These are phyloP conservation scores for Lathyrus sativus DNA, from an alignment of 306 rosid species.

Conservation along the genomic window DNA sequence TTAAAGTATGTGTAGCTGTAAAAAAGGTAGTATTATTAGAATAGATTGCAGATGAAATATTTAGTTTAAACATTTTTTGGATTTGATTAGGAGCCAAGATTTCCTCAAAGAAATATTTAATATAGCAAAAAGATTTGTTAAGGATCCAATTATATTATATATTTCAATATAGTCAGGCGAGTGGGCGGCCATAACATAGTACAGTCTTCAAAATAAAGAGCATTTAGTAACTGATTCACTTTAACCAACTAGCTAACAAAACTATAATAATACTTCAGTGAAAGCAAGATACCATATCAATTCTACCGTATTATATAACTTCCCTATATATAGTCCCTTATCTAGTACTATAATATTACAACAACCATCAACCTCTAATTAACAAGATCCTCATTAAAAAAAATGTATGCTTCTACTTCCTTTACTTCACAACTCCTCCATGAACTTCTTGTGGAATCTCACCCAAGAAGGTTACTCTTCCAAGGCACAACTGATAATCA, in stretches of 20 bases:
- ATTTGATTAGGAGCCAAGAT: conserved; percentile 19
- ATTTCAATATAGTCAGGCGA: too few species aligned
- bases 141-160: too few species aligned
- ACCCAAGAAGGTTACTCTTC: conserved; percentile 70
- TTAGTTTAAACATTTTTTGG: conserved; percentile 29
- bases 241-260: conserved; percentile 1
- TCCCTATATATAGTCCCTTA: conserved; percentile 29
- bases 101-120: too few species aligned
- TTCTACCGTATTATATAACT: neutral
- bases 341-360: conserved; percentile 16
- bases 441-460: conserved; percentile 41
- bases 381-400: neutral
- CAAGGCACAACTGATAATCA: conserved; percentile 37
- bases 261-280: neutral
- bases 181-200: too few species aligned
- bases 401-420: conserved; percentile 52
- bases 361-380: conserved; percentile 8
- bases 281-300: neutral
- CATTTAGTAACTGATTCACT: neutral
- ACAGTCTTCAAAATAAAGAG: too few species aligned
- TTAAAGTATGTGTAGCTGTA: neutral
- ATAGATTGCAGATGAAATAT: too few species aligned
- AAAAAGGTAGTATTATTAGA: too few species aligned
- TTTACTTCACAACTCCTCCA: conserved; percentile 37
- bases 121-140: too few species aligned